A percentile compares a stretch with the other conserved stretches of the same genome.
phyloP scores from a whole-genome alignment of 306 rosid species.

The Comarum palustre region DNA sequence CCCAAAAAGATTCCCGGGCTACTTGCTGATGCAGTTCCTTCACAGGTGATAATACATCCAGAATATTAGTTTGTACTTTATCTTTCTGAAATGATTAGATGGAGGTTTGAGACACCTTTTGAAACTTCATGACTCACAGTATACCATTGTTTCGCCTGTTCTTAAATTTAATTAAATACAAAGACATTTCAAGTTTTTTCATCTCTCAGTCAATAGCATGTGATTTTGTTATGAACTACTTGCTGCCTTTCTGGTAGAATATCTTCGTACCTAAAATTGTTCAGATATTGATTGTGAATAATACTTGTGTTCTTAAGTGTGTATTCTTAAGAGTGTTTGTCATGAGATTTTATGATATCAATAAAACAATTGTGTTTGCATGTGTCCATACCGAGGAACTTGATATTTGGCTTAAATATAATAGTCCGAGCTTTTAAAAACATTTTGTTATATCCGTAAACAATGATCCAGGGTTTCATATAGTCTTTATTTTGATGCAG shows the following conservation, averaged over 20 bases:
- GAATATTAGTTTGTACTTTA: slow-evolving; percentile 2
- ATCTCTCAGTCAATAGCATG: background rate
- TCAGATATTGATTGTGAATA: background rate
- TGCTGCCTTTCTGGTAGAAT: background rate
- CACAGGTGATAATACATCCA: slow-evolving; percentile 53
- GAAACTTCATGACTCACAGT: background rate
- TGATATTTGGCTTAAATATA: slow-evolving; percentile 1
- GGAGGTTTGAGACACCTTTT: slow-evolving; percentile 6
- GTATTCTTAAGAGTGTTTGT: no score
- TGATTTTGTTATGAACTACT: background rate
- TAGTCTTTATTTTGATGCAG: slow-evolving; percentile 42
- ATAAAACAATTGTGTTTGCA: background rate
- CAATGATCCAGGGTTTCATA: background rate
- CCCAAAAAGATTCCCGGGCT: slow-evolving; percentile 65
- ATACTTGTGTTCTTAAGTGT: background rate
- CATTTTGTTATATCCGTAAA: background rate
- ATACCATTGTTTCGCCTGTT: background rate
- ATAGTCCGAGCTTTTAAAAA: background rate
- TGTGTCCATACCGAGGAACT: background rate
- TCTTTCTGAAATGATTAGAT: background rate
- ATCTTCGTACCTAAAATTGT: background rate
- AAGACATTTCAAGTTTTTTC: background rate
- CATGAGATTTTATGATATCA: background rate
- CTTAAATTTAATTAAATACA: background rate
- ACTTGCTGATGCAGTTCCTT: slow-evolving; percentile 82